Conservation (phyloP, 164 flowering plant species). For the Nymphaea thermarum region DNA sequence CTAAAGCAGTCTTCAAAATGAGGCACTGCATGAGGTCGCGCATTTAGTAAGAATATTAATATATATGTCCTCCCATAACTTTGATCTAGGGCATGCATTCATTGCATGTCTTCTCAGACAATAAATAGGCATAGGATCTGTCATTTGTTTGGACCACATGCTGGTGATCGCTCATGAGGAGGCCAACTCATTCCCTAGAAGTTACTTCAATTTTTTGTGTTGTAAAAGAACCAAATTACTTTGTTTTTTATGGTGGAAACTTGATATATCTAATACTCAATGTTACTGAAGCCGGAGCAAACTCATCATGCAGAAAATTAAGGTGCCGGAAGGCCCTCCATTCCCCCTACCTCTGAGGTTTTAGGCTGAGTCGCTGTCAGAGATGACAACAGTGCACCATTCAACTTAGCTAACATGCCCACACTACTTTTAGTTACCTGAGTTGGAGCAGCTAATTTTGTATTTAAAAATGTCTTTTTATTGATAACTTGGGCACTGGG, state of each 20-base stretch:
- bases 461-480: no score
- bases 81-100: not conserved
- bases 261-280: not conserved
- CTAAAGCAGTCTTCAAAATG: not conserved
- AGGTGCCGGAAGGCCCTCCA: no score
- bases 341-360: no score
- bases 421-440: no score
- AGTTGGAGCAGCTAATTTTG: no score
- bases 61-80: not conserved
- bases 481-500: no score
- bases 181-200: not conserved
- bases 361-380: no score
- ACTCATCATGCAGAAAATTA: no score
- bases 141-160: not conserved
- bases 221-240: no score
- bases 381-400: no score
- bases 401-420: no score
- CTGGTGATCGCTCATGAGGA: not conserved
- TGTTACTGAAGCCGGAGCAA: not conserved
- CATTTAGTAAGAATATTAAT: not conserved
- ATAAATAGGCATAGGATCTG: not conserved
- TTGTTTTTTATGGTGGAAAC: not conserved
- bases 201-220: not conserved
- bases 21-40: not conserved
- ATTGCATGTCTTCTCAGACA: not conserved